A percentile compares a stretch with the other conserved stretches of the same genome.
phyloP scores from a whole-genome alignment of 2,329 filamentous ascomycete genomes.

The Aureobasidium sp. region DNA sequence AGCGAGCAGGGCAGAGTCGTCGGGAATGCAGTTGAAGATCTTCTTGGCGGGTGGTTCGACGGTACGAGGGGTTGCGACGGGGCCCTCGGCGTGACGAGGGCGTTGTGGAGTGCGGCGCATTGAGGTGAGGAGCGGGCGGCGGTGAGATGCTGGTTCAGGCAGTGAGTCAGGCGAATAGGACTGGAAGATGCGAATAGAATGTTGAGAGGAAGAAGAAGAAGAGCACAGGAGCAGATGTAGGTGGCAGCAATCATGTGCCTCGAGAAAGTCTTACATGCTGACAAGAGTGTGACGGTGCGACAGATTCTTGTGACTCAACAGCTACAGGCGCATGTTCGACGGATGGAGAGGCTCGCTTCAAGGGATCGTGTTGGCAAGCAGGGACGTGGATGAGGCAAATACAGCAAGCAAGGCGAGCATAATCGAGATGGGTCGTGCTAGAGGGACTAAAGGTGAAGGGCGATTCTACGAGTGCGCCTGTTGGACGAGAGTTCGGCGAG shows the following conservation, averaged over 20 bases:
- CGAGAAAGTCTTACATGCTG: conserved; percentile 10
- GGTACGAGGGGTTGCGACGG: background rate
- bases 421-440: conserved; percentile 3
- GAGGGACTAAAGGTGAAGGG: background rate
- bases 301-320: conserved; percentile 1
- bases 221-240: background rate
- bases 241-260: conserved; percentile 10
- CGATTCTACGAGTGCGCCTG: background rate
- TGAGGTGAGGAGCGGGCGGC: background rate
- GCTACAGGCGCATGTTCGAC: conserved; percentile 9
- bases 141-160: background rate
- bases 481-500: no score
- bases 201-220: background rate
- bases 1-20: conserved; percentile 45
- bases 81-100: background rate
- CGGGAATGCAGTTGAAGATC: conserved; percentile 49
- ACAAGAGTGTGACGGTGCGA: conserved; percentile 9
- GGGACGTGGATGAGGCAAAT: background rate
- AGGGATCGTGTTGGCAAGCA: conserved; percentile 1
- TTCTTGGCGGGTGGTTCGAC: conserved; percentile 30
- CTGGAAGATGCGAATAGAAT: background rate
- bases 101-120: conserved; percentile 17
- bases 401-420: conserved; percentile 7
- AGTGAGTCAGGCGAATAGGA: background rate
- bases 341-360: background rate